Percentiles rank a stretch among this genome's conserved stretches.
These are phyloP conservation scores for Pharus latifolius DNA, from an alignment of 176 grass and related monocot species.

Conservation along the genomic window DNA sequence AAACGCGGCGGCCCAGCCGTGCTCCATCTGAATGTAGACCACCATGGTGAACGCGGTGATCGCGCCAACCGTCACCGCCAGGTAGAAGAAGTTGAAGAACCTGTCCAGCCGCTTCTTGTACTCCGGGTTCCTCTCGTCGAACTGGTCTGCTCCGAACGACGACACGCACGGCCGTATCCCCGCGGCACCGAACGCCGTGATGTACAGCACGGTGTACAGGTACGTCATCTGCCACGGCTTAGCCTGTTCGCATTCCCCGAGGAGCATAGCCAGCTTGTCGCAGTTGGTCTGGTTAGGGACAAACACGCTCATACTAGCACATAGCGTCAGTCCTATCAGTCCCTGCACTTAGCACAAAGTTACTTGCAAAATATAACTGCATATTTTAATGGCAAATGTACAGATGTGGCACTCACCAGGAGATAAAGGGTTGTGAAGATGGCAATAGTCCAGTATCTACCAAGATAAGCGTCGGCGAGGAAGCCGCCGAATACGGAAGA, in stretches of 20 bases:
- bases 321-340: conserved; percentile 63
- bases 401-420: conserved; percentile 19
- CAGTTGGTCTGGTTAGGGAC: conserved; percentile 40
- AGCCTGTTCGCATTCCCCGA: conserved; percentile 46
- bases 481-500: conserved; percentile 88
- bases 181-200: conserved; percentile 56
- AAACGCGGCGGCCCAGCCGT: conserved; percentile 79
- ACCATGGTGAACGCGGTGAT: conserved; percentile 75
- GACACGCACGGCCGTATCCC: conserved; percentile 90
- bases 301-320: conserved; percentile 49
- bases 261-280: conserved; percentile 52
- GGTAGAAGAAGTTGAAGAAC: conserved; percentile 92
- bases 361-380: no score
- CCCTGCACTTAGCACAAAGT: no score
- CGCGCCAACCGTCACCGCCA: conserved; percentile 75
- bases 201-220: conserved; percentile 69
- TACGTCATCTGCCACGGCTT: conserved; percentile 72
- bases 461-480: conserved; percentile 91
- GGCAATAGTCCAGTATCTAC: conserved; percentile 92
- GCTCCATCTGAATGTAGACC: conserved; percentile 76
- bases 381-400: no score
- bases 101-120: conserved; percentile 67
- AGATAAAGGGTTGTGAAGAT: conserved; percentile 82
- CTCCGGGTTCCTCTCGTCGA: conserved; percentile 44
- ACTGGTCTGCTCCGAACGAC: conserved; percentile 89